Base-by-base conservation (phyloP, 495 filamentous ascomycete species). In the Podospora didyma region DNA sequence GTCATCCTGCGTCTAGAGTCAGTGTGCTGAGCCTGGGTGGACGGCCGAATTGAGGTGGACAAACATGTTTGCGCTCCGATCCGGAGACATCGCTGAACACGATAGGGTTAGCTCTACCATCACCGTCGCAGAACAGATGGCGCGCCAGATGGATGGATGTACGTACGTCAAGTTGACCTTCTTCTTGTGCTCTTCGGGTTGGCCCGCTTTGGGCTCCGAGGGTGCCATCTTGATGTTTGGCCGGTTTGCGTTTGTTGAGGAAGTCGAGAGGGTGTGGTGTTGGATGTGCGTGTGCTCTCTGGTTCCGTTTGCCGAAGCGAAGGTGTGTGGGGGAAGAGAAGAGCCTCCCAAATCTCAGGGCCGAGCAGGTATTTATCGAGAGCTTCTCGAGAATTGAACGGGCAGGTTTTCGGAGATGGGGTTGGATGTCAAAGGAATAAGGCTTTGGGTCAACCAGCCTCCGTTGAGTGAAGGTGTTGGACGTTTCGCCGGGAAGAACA, bases 91-190 rank as follows among this genome's bases (percentile, higher is more conserved):
- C 93, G 76, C 92, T 96, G 56, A 41, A 62, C 56, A 68, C 64
- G 16, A 62, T 62, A 11, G 61, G 23, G 59, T 69, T 56, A 79
- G 75, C 64, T 54, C 26, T 26, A 10, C 34, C 39, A 28, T 53
- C 51, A 35, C 12, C 34, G 47, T n/a, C 28, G 20, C 46, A 50
- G 53, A 2, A 7, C 20, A 11, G 55, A 37, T 47, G 23, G 28
- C 20, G 49, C 22, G 2, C 26, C 34, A 3, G 21, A 53, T n/a
- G n/a, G n/a, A n/a, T n/a, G n/a, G n/a, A n/a, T n/a, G n/a, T 22
- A 75, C 90, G 69, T 87, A 96, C 91, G 86, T 82, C 67, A 97
- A 77, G 77, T 97, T 89, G 71, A 89, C 86, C 86, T 96, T 95
- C 79, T 88, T 86, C 86, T 96, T 96, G 50, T 92, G 87, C 62